phyloP scores from a whole-genome alignment of 495 filamentous ascomycete genomes.

The Lepraria neglecta region DNA sequence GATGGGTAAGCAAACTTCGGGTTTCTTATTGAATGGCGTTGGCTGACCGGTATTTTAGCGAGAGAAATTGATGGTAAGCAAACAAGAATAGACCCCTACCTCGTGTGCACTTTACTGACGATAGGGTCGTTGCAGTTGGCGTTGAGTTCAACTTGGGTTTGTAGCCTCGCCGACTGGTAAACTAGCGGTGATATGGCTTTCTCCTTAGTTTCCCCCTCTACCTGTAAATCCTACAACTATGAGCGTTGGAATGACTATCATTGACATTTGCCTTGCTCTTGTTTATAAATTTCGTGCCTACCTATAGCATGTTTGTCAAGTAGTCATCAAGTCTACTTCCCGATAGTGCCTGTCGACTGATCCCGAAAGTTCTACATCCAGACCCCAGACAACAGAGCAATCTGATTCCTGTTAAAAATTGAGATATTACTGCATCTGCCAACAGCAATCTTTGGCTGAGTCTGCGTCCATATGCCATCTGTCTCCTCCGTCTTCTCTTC shows the following conservation, averaged over 20 bases:
- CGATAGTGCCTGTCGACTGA: too few relatives aligned
- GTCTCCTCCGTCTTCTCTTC: too few relatives aligned
- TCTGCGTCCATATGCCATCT: too few relatives aligned
- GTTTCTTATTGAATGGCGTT: not conserved
- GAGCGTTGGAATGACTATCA: not conserved
- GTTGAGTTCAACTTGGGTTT: conserved; percentile 97
- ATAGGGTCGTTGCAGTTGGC: conserved; percentile 45
- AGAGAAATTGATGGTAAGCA: conserved; percentile 76
- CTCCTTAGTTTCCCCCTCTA: not conserved
- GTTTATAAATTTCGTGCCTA: not conserved
- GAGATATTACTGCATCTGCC: too few relatives aligned
- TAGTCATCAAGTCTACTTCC: not conserved
- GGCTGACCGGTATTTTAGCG: conserved; percentile 41
- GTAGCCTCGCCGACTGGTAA: conserved; percentile 40
- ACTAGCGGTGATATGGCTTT: not conserved
- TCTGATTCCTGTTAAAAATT: too few relatives aligned
- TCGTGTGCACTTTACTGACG: not conserved
- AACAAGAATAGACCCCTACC: too few relatives aligned
- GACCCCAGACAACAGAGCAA: too few relatives aligned
- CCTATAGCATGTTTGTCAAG: not conserved
- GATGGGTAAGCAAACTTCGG: conserved; percentile 58
- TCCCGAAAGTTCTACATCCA: too few relatives aligned
- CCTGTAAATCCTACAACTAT: conserved; percentile 4
- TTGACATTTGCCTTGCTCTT: not conserved
- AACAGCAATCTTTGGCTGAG: too few relatives aligned